These are phyloP conservation scores for Xylaria telfairii DNA, from an alignment of 495 filamentous ascomycete species.

Conservation along the genomic window DNA sequence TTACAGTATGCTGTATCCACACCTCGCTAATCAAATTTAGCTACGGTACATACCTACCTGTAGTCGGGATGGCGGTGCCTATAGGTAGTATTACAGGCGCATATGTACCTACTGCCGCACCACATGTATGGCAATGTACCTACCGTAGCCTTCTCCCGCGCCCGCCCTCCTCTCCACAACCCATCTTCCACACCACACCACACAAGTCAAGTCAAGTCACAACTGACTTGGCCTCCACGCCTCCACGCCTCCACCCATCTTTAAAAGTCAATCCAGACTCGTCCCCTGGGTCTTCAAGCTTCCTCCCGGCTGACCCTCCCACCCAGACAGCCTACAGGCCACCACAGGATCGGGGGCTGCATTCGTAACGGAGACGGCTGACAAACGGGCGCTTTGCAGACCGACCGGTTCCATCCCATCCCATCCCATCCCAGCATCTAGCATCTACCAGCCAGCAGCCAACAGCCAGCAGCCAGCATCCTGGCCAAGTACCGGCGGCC, in stretches of 20 bases:
- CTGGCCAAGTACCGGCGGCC: slow-evolving; percentile 11
- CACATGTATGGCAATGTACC: background rate
- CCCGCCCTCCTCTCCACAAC: slow-evolving; percentile 24
- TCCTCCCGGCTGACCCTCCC: slow-evolving; percentile 22
- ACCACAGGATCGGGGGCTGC: slow-evolving; percentile 19
- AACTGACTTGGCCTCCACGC: slow-evolving; percentile 27
- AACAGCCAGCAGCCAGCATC: no score
- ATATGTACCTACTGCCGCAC: slow-evolving; percentile 3
- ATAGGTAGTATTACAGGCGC: background rate
- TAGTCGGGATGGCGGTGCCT: slow-evolving; percentile 1
- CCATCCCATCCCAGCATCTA: slow-evolving; percentile 3
- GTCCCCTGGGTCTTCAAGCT: slow-evolving; percentile 15
- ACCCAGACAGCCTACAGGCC: background rate
- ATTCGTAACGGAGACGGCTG: slow-evolving; percentile 11
- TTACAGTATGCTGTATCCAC: slow-evolving; percentile 1
- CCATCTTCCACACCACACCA: slow-evolving; percentile 19
- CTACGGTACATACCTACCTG: background rate
- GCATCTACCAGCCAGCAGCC: no score
- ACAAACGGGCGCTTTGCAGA: slow-evolving; percentile 17
- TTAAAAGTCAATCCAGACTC: slow-evolving; percentile 16
- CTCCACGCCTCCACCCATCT: slow-evolving; percentile 28
- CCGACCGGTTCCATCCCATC: slow-evolving; percentile 17
- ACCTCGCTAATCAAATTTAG: slow-evolving; percentile 19
- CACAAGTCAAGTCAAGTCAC: slow-evolving; percentile 15
- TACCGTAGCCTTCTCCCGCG: slow-evolving; percentile 8